These are phyloP conservation scores for Cordyceps pruinosa DNA, from an alignment of 2,329 filamentous ascomycete genomes.

Conservation along the genomic window DNA sequence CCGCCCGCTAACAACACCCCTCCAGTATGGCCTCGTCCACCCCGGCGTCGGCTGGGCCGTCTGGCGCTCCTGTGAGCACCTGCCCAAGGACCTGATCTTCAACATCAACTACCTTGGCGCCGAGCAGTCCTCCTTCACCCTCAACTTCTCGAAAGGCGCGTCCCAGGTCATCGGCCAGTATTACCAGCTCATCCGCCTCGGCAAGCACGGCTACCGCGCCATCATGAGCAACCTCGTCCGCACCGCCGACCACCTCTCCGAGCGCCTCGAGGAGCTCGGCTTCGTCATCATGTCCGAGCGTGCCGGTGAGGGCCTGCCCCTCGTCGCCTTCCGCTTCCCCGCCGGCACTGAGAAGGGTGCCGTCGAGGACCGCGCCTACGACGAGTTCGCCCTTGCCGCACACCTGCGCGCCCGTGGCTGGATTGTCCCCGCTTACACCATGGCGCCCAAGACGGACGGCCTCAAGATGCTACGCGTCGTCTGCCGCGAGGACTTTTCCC, in stretches of 20 bases:
- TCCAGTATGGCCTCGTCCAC: constrained; percentile 61
- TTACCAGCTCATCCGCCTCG: constrained; percentile 92
- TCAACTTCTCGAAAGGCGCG: constrained; percentile 95
- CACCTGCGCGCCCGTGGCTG: constrained; percentile 80
- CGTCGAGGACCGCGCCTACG: constrained; percentile 52
- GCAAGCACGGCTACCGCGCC: constrained; percentile 81
- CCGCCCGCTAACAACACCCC: background rate
- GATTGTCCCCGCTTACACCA: constrained; percentile 94
- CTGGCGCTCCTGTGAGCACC: constrained; percentile 75
- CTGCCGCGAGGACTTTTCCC: constrained; percentile 85
- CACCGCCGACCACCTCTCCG: constrained; percentile 79
- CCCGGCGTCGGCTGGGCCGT: constrained; percentile 92
- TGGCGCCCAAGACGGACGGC: constrained; percentile 78
- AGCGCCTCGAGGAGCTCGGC: constrained; percentile 63
- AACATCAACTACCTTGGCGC: constrained; percentile 99
- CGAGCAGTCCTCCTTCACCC: constrained; percentile 89
- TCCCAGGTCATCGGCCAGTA: constrained; percentile 95
- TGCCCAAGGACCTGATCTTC: constrained; percentile 90
- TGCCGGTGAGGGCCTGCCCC: constrained; percentile 69
- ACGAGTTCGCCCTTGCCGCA: constrained; percentile 76
- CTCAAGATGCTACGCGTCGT: constrained; percentile 91
- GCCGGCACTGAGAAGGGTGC: constrained; percentile 43
- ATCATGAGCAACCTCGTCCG: constrained; percentile 94
- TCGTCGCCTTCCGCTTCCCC: constrained; percentile 79
- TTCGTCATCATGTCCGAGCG: constrained; percentile 86